These are phyloP conservation scores for Scenedesmus sp. DNA, from an alignment of 163 green algal species.

Conservation along the genomic window DNA sequence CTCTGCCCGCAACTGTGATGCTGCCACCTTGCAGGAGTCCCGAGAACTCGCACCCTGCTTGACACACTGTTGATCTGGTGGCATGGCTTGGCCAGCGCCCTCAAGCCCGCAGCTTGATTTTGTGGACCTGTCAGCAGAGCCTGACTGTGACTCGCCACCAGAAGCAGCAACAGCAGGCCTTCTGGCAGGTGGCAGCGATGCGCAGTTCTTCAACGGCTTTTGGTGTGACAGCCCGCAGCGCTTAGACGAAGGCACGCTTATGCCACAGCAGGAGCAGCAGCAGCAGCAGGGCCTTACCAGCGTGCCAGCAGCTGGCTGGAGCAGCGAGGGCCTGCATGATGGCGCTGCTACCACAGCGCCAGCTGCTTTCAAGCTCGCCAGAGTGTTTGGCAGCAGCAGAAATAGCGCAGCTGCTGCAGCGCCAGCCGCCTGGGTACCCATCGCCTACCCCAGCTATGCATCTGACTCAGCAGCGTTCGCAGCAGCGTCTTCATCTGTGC, in stretches of 20 bases:
- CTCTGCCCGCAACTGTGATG: not conserved
- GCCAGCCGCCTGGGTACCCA: not conserved
- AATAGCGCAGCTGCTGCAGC: not conserved
- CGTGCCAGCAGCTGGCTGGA: too few relatives aligned
- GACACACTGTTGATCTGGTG: not conserved
- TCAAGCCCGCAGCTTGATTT: not conserved
- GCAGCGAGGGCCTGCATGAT: too few relatives aligned
- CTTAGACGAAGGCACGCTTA: not conserved
- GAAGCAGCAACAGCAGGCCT: not conserved
- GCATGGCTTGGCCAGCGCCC: not conserved
- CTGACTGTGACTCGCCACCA: too few relatives aligned
- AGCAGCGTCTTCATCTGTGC: not conserved
- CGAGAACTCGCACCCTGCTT: not conserved
- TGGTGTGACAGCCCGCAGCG: not conserved
- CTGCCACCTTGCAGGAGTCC: not conserved
- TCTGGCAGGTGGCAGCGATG: not conserved
- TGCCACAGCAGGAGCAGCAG: not conserved
- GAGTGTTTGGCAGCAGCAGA: not conserved
- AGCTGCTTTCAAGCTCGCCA: not conserved
- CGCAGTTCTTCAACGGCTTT: not conserved
- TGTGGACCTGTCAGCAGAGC: not conserved
- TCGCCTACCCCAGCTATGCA: not conserved
- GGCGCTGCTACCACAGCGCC: too few relatives aligned
- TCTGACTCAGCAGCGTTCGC: not conserved
- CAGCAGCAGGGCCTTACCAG: not conserved